These are phyloP conservation scores for Grifola frondosa DNA, from an alignment of 1,284 basidiomycete species.

Conservation along the genomic window DNA sequence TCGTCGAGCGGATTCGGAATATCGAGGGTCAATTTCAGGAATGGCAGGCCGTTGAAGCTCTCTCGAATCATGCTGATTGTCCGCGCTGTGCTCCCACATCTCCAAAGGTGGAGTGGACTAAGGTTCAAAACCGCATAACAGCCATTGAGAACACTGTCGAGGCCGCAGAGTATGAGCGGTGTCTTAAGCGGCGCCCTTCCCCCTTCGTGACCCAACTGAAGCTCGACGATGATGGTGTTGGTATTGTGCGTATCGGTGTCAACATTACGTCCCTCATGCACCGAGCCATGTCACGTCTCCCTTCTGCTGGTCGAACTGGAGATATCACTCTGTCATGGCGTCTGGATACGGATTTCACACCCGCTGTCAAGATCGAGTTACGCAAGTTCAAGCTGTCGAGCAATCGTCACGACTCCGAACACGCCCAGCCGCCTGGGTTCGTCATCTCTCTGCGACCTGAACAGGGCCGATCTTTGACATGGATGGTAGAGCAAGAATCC, in stretches of 20 bases:
- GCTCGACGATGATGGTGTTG: constrained; percentile 61
- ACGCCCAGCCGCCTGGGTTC: constrained; percentile 81
- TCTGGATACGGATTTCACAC: constrained; percentile 75
- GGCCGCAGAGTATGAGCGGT: constrained; percentile 85
- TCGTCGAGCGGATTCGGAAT: constrained; percentile 79
- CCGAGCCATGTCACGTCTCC: constrained; percentile 82
- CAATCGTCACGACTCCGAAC: constrained; percentile 76
- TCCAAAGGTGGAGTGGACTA: constrained; percentile 76
- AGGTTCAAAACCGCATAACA: constrained; percentile 53
- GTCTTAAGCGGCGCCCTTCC: constrained; percentile 82
- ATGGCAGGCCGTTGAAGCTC: constrained; percentile 54
- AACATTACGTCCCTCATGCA: constrained; percentile 88
- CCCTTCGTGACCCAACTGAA: constrained; percentile 89
- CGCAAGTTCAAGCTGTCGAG: constrained; percentile 72
- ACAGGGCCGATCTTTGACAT: constrained; percentile 86
- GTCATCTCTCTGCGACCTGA: constrained; percentile 74
- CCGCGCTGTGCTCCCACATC: constrained; percentile 78
- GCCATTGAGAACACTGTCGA: constrained; percentile 82
- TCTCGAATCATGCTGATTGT: constrained; percentile 49
- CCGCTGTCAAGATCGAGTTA: constrained; percentile 58
- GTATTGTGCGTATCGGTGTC: constrained; percentile 81
- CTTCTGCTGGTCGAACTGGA: constrained; percentile 52
- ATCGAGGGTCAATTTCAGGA: constrained; percentile 62
- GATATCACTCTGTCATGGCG: constrained; percentile 72
- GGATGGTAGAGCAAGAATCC: constrained; percentile 89